These are phyloP conservation scores for Chlamydomonas incerta DNA, from an alignment of 139 green algal genomes.

Conservation along the genomic window DNA sequence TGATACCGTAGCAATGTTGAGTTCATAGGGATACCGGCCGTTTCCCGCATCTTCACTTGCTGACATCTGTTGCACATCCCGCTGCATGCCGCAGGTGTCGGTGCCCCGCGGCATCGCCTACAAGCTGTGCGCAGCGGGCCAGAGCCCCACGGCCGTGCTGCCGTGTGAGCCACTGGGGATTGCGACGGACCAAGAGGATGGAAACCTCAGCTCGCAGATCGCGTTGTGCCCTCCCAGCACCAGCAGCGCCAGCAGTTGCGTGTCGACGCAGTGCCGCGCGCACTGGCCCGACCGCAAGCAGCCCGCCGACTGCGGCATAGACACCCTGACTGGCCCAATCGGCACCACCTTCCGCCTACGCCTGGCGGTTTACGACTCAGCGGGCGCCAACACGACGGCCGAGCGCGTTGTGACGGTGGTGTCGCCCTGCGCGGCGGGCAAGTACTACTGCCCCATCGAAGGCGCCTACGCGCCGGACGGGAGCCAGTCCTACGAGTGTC, in stretches of 20 bases:
- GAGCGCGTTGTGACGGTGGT: background rate
- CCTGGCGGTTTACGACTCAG: constrained; percentile 1
- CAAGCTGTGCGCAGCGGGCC: background rate
- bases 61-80: too few species aligned
- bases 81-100: background rate
- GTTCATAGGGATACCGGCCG: too few species aligned
- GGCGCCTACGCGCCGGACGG: too few species aligned
- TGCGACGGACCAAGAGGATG: background rate
- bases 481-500: background rate
- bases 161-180: constrained; percentile 12
- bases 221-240: constrained; percentile 1
- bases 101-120: background rate
- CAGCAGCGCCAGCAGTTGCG: background rate
- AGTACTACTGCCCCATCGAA: background rate
- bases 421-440: background rate
- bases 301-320: constrained; percentile 3
- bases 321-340: background rate
- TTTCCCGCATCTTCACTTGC: too few species aligned
- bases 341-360: background rate
- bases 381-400: background rate
- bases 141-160: background rate
- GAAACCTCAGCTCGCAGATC: constrained; percentile 3
- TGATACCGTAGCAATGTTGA: too few species aligned
- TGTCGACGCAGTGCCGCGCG: background rate
- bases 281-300: constrained; percentile 15